Conservation (phyloP, 2,329 filamentous ascomycete species). For the Trichoderma breve region DNA sequence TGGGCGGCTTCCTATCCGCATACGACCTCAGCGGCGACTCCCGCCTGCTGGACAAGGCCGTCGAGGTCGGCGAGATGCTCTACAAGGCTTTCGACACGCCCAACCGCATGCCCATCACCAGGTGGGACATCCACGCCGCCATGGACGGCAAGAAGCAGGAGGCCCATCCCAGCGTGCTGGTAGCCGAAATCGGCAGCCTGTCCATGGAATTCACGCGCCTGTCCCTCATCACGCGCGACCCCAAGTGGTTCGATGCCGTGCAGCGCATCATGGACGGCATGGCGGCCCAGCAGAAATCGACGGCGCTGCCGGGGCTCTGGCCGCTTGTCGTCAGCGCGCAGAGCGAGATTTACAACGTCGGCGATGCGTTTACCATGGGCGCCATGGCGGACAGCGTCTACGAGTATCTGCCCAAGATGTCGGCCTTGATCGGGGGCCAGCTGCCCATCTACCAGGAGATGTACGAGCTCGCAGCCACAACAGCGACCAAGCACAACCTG, state of each 20-base stretch:
- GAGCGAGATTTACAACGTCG: constrained; percentile 44
- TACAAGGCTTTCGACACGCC: constrained; percentile 53
- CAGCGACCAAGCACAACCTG: constrained; percentile 60
- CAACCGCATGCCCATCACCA: constrained; percentile 46
- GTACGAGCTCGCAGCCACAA: constrained; percentile 60
- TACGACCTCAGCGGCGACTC: constrained; percentile 48
- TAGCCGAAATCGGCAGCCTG: constrained; percentile 65
- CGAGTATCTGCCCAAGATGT: constrained; percentile 61
- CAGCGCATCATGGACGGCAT: constrained; percentile 67
- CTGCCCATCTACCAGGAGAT: constrained; percentile 59
- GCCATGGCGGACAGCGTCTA: constrained; percentile 55
- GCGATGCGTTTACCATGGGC: constrained; percentile 48
- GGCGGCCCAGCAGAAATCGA: constrained; percentile 63
- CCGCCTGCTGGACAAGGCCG: constrained; percentile 46
- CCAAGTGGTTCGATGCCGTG: constrained; percentile 72
- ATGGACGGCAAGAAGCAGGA: constrained; percentile 27
- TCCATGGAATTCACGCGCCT: constrained; percentile 71
- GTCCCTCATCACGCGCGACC: constrained; percentile 65
- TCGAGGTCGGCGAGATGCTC: constrained; percentile 52
- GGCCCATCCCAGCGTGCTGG: constrained; percentile 35
- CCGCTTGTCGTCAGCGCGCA: constrained; percentile 61
- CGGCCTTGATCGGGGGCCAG: constrained; percentile 62
- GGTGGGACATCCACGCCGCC: constrained; percentile 30
- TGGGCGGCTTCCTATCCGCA: constrained; percentile 51
- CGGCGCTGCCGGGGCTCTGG: constrained; percentile 71